Percentiles rank a stretch among this genome's conserved stretches.
Evolutionary conservation across 2,329 filamentous ascomycete genomes (phyloP).

Genomic region (Talaromyces verruculosus): DNA sequence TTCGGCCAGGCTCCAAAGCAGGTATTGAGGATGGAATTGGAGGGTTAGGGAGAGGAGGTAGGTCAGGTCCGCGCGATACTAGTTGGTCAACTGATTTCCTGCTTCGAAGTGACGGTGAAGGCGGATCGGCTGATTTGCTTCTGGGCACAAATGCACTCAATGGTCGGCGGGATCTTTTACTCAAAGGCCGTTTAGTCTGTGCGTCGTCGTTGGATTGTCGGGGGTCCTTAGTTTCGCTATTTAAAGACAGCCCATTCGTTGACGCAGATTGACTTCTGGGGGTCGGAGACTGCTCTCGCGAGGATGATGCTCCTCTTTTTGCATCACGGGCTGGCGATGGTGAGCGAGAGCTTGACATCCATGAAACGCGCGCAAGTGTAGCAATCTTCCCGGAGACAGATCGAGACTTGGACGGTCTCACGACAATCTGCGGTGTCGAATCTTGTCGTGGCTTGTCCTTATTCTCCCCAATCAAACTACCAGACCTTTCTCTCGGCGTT

Average conservation of each 20-base stretch:
- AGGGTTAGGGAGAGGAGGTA: slow-evolving; percentile 43
- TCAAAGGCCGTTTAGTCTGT: slow-evolving; percentile 32
- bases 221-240: slow-evolving; percentile 25
- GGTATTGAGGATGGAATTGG: slow-evolving; percentile 51
- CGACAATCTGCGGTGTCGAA: neutral
- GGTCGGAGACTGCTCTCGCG: slow-evolving; percentile 34
- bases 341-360: slow-evolving; percentile 41
- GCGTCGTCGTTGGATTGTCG: slow-evolving; percentile 24
- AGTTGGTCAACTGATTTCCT: slow-evolving; percentile 49
- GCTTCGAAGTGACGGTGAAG: slow-evolving; percentile 41
- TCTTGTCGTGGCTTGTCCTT: slow-evolving; percentile 10
- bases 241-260: slow-evolving; percentile 14
- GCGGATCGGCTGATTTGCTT: slow-evolving; percentile 39
- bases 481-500: slow-evolving; percentile 6
- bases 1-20: slow-evolving; percentile 47
- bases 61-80: slow-evolving; percentile 18
- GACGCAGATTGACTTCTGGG: slow-evolving; percentile 16
- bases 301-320: slow-evolving; percentile 27
- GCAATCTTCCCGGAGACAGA: slow-evolving; percentile 53
- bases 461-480: neutral
- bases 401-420: slow-evolving; percentile 43
- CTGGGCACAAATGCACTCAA: slow-evolving; percentile 42
- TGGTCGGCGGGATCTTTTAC: slow-evolving; percentile 42
- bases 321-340: slow-evolving; percentile 21
- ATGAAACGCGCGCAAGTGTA: slow-evolving; percentile 53